Evolutionary conservation across 208 protist genomes (phyloP).

Genomic region (Acanthamoeba quina): DNA sequence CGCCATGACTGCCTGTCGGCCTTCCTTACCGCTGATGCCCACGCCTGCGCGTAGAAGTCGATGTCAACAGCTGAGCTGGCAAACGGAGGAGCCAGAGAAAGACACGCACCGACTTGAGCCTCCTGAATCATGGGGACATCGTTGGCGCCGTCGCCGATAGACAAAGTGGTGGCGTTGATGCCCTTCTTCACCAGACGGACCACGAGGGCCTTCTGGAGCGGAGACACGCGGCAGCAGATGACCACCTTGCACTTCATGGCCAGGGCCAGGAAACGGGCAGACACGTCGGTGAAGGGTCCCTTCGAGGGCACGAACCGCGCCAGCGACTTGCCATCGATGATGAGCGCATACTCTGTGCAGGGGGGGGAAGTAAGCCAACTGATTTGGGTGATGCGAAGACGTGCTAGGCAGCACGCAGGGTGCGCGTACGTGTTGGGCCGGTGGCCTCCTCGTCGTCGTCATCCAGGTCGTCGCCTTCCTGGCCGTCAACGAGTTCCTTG

Average conservation of each 20-base stretch:
- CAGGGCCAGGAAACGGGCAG: constrained; percentile 79
- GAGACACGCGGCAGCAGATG: constrained; percentile 90
- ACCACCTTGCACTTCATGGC: constrained; percentile 85
- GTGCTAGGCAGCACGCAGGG: neutral
- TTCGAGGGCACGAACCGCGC: constrained; percentile 42
- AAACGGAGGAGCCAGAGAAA: neutral
- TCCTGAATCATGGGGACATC: constrained; percentile 97
- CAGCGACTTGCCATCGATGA: constrained; percentile 64
- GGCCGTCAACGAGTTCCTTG: neutral
- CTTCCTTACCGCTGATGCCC: constrained; percentile 92
- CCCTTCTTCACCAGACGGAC: constrained; percentile 85
- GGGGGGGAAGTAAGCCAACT: no score
- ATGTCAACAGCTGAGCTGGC: neutral
- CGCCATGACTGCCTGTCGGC: constrained; percentile 89
- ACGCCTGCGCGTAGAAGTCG: constrained; percentile 85
- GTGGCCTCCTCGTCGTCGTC: neutral
- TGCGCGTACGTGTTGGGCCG: neutral
- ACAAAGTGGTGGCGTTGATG: constrained; percentile 91
- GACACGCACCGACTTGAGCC: constrained; percentile 77
- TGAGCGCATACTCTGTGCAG: neutral
- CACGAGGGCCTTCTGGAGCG: constrained; percentile 87
- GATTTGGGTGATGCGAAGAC: no score
- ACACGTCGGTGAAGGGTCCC: constrained; percentile 57
- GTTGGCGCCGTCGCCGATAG: constrained; percentile 98
- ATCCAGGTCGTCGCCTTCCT: neutral